These are phyloP conservation scores for Sugiyamaella novakii DNA, from an alignment of 1,139 yeast species.

Conservation along the genomic window DNA sequence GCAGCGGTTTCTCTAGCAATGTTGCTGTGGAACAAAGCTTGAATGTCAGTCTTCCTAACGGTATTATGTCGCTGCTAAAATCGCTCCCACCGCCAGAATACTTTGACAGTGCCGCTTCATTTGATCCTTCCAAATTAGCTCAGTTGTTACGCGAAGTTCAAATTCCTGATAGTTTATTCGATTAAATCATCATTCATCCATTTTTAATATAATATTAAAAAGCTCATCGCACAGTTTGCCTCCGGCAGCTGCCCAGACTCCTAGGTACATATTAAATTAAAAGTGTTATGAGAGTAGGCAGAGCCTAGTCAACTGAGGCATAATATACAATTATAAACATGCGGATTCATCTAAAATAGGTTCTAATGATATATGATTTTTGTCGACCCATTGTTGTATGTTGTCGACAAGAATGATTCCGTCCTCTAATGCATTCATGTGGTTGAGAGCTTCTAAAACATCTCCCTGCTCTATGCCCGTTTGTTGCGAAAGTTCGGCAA, in stretches of 20 bases:
- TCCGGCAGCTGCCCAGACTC: too few species aligned
- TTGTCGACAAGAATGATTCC: conserved; percentile 20
- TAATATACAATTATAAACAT: too few species aligned
- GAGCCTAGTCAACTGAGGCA: too few species aligned
- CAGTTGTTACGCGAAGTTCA: conserved; percentile 29
- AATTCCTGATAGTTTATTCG: conserved; percentile 25
- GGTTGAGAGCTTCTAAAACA: conserved; percentile 46
- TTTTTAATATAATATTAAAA: too few species aligned
- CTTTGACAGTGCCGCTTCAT: conserved; percentile 35
- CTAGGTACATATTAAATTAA: too few species aligned
- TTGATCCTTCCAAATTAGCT: conserved; percentile 33
- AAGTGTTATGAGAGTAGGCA: too few species aligned
- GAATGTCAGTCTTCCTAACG: conserved; percentile 29
- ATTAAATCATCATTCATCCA: too few species aligned
- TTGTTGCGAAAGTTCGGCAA: conserved; percentile 54
- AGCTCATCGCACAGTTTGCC: too few species aligned
- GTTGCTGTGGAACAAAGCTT: conserved; percentile 17
- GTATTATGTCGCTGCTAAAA: conserved; percentile 33
- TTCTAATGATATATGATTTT: conserved; percentile 21
- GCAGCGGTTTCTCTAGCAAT: conserved; percentile 11
- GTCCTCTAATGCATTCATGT: conserved; percentile 25
- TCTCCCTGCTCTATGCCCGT: conserved; percentile 79
- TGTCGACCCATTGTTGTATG: conserved; percentile 23
- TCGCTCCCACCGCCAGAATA: conserved; percentile 39
- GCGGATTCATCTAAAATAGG: conserved; percentile 27